These are phyloP conservation scores for Noccaea caerulescens DNA, from an alignment of 345 rosid species.

Conservation along the genomic window DNA sequence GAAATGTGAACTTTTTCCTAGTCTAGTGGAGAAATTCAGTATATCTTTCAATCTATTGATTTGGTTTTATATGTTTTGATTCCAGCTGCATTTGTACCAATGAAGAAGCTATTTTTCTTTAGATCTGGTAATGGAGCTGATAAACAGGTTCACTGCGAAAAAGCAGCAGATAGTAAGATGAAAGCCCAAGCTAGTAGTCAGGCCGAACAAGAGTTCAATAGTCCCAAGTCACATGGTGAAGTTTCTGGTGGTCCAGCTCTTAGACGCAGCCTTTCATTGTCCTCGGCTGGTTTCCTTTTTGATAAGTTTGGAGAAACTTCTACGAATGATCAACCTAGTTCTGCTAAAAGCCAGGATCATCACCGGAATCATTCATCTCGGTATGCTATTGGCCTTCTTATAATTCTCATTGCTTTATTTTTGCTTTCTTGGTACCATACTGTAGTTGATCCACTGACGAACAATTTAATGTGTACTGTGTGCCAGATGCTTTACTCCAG, in stretches of 20 bases:
- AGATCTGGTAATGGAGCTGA: constrained; percentile 60
- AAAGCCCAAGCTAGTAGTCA: constrained; percentile 47
- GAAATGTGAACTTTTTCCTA: constrained; percentile 3
- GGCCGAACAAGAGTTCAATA: constrained; percentile 42
- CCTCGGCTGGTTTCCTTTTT: constrained; percentile 68
- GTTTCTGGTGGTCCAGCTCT: constrained; percentile 60
- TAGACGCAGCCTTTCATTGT: constrained; percentile 80
- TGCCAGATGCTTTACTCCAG: constrained; percentile 55
- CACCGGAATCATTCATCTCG: constrained; percentile 52
- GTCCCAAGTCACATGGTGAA: constrained; percentile 60
- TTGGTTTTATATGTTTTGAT: constrained; percentile 30
- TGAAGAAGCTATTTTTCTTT: constrained; percentile 93
- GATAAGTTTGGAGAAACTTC: constrained; percentile 54
- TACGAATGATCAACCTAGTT: constrained; percentile 46
- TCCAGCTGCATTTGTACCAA: constrained; percentile 53
- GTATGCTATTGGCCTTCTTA: constrained; percentile 47
- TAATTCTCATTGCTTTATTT: constrained; percentile 13
- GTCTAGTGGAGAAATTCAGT: background rate
- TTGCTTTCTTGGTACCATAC: constrained; percentile 6
- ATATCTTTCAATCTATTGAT: constrained; percentile 28
- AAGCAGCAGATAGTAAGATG: constrained; percentile 45
- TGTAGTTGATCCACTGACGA: background rate
- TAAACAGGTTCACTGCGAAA: constrained; percentile 54
- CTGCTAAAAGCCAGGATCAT: constrained; percentile 38
- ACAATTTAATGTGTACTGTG: constrained; percentile 4